These are phyloP conservation scores for Vararia minispora DNA, from an alignment of 768 basidiomycete genomes.

Conservation along the genomic window DNA sequence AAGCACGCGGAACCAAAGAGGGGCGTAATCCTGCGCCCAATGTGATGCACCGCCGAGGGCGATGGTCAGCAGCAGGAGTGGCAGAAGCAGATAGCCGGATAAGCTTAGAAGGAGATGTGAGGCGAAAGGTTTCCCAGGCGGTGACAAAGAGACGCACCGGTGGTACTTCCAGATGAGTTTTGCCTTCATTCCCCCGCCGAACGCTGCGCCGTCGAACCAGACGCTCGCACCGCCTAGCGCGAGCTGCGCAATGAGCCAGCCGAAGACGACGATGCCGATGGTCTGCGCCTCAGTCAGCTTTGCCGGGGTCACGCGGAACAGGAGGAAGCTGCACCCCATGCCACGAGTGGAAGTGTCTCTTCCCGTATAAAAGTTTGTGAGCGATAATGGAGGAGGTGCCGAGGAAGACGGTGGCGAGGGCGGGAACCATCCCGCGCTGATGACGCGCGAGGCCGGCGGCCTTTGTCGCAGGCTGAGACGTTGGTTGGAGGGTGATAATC, in stretches of 20 bases:
- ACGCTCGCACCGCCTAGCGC: slow-evolving; percentile 63
- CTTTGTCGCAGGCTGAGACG: slow-evolving; percentile 53
- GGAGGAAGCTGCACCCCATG: slow-evolving; percentile 47
- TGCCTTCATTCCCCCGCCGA: slow-evolving; percentile 63
- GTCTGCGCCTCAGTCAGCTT: slow-evolving; percentile 25
- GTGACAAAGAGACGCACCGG: no score
- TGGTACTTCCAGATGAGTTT: slow-evolving; percentile 81
- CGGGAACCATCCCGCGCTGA: slow-evolving; percentile 48
- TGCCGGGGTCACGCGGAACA: not conserved
- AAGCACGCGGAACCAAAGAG: slow-evolving; percentile 18
- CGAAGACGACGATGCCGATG: slow-evolving; percentile 50
- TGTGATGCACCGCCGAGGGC: slow-evolving; percentile 59
- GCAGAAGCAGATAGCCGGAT: slow-evolving; percentile 65
- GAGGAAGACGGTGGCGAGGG: slow-evolving; percentile 42
- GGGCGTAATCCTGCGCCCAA: slow-evolving; percentile 37
- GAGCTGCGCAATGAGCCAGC: slow-evolving; percentile 53
- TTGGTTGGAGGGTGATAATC: slow-evolving; percentile 67
- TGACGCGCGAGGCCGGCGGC: slow-evolving; percentile 59
- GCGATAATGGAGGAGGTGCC: slow-evolving; percentile 53
- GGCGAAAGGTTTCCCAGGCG: no score
- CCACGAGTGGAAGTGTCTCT: slow-evolving; percentile 59
- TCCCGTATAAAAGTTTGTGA: slow-evolving; percentile 42
- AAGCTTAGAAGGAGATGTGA: no score
- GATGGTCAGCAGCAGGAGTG: slow-evolving; percentile 46
- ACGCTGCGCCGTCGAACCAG: slow-evolving; percentile 58